phyloP scores from a whole-genome alignment of 306 rosid genomes.

The Gynostemma pentaphyllum region DNA sequence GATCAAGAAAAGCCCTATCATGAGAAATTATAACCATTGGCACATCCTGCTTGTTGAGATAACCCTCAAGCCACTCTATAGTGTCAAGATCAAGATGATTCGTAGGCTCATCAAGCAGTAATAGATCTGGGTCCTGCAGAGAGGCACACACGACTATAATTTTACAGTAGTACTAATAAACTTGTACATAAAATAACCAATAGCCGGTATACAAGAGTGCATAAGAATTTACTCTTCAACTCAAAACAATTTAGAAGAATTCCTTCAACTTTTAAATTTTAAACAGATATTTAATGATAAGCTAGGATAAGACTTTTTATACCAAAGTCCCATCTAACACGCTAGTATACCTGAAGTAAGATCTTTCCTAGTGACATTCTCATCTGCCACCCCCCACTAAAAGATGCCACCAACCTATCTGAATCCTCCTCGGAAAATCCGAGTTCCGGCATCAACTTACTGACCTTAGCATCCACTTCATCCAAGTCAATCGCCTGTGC shows the following conservation, averaged over 20 bases:
- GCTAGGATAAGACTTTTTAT: constrained; percentile 8
- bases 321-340: neutral
- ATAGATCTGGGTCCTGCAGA: constrained; percentile 85
- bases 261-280: neutral
- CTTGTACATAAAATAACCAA: neutral
- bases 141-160: constrained; percentile 10
- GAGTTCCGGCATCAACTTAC: constrained; percentile 81
- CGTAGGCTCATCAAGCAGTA: constrained; percentile 89
- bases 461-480: constrained; percentile 64
- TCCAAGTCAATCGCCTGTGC: constrained; percentile 67
- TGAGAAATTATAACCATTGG: constrained; percentile 98
- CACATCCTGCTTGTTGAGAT: constrained; percentile 83
- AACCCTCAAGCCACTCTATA: constrained; percentile 92
- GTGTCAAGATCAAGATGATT: constrained; percentile 98
- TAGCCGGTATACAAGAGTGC: neutral
- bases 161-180: constrained; percentile 1
- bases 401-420: constrained; percentile 84
- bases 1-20: constrained; percentile 96
- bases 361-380: constrained; percentile 99
- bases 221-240: neutral
- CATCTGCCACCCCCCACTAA: constrained; percentile 99
- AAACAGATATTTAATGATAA: neutral
- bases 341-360: constrained; percentile 60
- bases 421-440: constrained; percentile 79
- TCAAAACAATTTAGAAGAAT: neutral